Base-by-base conservation (phyloP, 345 rosid species). In the Citrus trifoliata region DNA sequence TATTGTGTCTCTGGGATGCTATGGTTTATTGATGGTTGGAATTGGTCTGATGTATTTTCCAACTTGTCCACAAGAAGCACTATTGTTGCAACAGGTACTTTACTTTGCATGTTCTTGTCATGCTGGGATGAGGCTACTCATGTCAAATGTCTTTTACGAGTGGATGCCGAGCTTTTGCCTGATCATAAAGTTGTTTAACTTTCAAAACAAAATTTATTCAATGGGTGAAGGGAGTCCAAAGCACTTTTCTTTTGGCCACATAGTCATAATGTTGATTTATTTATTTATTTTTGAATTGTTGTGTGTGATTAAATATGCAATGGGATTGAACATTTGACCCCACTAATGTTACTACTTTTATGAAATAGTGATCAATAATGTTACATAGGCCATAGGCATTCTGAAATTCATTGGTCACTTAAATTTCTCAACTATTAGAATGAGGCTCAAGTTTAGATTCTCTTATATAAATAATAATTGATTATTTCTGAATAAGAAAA, bases 21-120 rank as follows among this genome's bases (percentile, higher is more conserved):
- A 91, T 78, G 97, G 96, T 80, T 80, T 93, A 48, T 82, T 93
- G 40, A 90, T 89, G 95, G 96, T 89, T 70, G 97, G 94, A 74
- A 76, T 89, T 55, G 96, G 94, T 30, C 69, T 93, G 62, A 86
- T 93, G 88, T 85, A 75, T 33, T 93, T 90, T 82, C 96, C 95
- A 64, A 90, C 94, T 22, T 89, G 96, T 69, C 93, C 96, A n/a
- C 89, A 82, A 78, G 96, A 93, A 81, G 91, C 93, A 35, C 14
- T 86, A 67, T 86, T 91, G 14, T 81, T 93, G 83, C 96, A 88
- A 78, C 85, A 87, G 89, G 94, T 93, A 82, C 22, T 80, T 76
- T 53, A 9, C 73, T 51, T 13, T 76, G 37, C 16, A 8, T 73
- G 70, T 60, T 60, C 35, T 10, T 46, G 38, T 21, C 40, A 53